Percentiles rank a stretch among this genome's conserved stretches.
phyloP scores from a whole-genome alignment of 495 filamentous ascomycete species.

The Cudoniella acicularis region DNA sequence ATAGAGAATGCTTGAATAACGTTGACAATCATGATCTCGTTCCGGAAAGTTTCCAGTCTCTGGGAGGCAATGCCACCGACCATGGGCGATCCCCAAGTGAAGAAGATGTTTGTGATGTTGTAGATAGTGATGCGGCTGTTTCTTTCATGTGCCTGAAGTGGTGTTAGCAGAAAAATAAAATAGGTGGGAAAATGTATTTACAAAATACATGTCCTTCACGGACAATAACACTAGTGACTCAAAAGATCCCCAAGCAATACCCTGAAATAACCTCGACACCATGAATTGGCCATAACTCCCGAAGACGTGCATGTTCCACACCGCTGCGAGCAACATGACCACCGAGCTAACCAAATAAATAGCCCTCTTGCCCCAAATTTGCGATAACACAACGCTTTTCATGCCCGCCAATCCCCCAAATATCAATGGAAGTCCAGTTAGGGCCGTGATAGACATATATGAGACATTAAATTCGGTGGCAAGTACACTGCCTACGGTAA shows the following conservation, averaged over 20 bases:
- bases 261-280: constrained; percentile 46
- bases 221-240: constrained; percentile 43
- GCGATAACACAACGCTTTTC: constrained; percentile 33
- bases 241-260: constrained; percentile 50
- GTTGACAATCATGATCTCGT: constrained; percentile 45
- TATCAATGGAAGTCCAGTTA: constrained; percentile 47
- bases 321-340: constrained; percentile 39
- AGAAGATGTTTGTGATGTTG: constrained; percentile 35
- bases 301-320: constrained; percentile 44
- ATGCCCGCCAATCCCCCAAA: constrained; percentile 41
- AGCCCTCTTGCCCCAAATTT: constrained; percentile 44
- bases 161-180: not conserved
- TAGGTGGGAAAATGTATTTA: constrained; percentile 25
- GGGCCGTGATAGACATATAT: constrained; percentile 39
- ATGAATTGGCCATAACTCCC: constrained; percentile 40
- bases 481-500: constrained; percentile 42
- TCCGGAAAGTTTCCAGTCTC: constrained; percentile 31
- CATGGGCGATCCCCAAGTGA: constrained; percentile 46
- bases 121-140: constrained; percentile 34
- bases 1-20: constrained; percentile 41
- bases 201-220: constrained; percentile 50
- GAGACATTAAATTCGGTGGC: constrained; percentile 35
- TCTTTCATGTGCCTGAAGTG: constrained; percentile 46
- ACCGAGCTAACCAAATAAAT: constrained; percentile 39
- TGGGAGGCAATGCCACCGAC: constrained; percentile 43